Percentiles rank a stretch among this genome's conserved stretches.
phyloP scores from a whole-genome alignment of 441 rosid species.

The Croton laevigatus region DNA sequence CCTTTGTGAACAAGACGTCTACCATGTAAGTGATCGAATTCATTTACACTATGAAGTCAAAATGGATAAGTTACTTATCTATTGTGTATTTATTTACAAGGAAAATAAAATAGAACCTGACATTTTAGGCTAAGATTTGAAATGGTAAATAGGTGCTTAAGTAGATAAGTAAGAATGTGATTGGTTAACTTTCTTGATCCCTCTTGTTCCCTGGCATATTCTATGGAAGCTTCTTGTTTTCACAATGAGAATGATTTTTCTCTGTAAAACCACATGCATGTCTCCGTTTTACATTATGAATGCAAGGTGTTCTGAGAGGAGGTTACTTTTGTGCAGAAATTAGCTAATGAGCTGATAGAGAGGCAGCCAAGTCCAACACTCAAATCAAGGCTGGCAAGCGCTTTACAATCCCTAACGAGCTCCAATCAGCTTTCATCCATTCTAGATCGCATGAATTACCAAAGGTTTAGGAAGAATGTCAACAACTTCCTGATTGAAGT shows the following conservation, averaged over 20 bases:
- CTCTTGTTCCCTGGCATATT: too few species aligned
- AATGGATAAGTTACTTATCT: neutral
- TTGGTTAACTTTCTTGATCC: neutral
- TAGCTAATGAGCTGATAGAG: constrained; percentile 76
- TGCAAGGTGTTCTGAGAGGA: neutral
- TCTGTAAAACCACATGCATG: too few species aligned
- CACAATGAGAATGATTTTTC: too few species aligned
- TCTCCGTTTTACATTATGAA: neutral
- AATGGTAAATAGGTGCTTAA: too few species aligned
- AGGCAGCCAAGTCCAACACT: constrained; percentile 57
- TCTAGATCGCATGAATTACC: constrained; percentile 84
- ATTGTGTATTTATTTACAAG: neutral
- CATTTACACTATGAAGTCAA: neutral
- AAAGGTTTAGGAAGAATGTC: constrained; percentile 87
- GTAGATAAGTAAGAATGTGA: too few species aligned
- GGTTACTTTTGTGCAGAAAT: constrained; percentile 44
- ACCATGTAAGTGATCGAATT: constrained; percentile 52
- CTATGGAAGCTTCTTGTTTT: too few species aligned
- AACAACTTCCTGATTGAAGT: constrained; percentile 77
- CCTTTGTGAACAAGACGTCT: constrained; percentile 83
- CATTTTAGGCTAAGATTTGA: too few species aligned
- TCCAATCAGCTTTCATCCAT: constrained; percentile 76
- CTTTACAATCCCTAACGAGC: constrained; percentile 72
- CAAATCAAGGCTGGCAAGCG: constrained; percentile 67
- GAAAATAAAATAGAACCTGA: constrained; percentile 1